Evolutionary conservation across 129 eudicot species (phyloP).

Genomic region (Oenanthe sinensis): DNA sequence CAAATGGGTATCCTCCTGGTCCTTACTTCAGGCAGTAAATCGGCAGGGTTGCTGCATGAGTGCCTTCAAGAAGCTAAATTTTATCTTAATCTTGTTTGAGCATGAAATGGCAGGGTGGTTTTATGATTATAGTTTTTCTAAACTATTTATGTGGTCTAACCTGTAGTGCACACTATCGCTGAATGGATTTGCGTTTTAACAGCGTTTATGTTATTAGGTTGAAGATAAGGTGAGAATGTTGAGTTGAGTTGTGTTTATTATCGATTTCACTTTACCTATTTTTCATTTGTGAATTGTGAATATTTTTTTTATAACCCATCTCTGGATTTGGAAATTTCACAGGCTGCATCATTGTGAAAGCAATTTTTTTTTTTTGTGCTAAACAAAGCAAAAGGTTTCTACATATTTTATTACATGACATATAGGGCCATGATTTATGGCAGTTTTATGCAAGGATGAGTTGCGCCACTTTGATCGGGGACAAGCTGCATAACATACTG

Average conservation of each 20-base stretch:
- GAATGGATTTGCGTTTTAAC: not conserved
- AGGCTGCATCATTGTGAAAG: not conserved
- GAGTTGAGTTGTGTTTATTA: not conserved
- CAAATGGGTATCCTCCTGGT: slow-evolving; percentile 49
- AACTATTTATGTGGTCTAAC: not conserved
- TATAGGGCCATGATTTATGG: too few relatives aligned
- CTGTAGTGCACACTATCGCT: not conserved
- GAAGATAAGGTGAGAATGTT: not conserved
- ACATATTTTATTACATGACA: too few relatives aligned
- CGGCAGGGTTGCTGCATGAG: not conserved
- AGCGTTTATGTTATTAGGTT: not conserved
- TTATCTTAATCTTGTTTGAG: not conserved
- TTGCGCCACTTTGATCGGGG: too few relatives aligned
- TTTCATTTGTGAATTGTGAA: not conserved
- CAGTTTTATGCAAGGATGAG: too few relatives aligned
- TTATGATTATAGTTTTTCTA: not conserved
- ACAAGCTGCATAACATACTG: too few relatives aligned
- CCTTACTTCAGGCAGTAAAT: slow-evolving; percentile 8
- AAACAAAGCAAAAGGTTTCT: too few relatives aligned
- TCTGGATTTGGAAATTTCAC: not conserved
- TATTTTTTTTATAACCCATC: not conserved
- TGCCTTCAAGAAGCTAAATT: not conserved
- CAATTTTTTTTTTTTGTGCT: too few relatives aligned
- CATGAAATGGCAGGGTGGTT: not conserved
- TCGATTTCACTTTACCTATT: too few relatives aligned